Conservation (phyloP, 192 early-diverging fungal genomes). For the Spizellomyces punctatus region DNA sequence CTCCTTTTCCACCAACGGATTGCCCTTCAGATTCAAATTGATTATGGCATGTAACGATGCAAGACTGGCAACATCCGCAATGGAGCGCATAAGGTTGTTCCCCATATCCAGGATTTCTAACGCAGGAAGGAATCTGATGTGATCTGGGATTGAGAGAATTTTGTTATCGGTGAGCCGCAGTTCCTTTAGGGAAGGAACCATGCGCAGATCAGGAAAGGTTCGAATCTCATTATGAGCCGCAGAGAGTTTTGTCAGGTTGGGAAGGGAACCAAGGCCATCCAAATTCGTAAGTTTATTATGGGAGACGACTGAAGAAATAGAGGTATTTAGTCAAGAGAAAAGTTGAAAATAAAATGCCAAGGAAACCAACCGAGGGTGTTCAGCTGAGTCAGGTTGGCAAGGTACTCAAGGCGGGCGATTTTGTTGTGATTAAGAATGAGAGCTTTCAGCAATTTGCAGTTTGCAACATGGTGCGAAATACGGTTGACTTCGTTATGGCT, state of each 20-base stretch:
- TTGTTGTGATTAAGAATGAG: slow-evolving; percentile 79
- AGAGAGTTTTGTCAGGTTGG: slow-evolving; percentile 74
- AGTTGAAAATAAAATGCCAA: too few species aligned
- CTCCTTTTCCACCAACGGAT: slow-evolving; percentile 50
- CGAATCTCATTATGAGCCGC: slow-evolving; percentile 72
- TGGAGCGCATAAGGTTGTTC: slow-evolving; percentile 58
- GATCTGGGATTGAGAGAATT: slow-evolving; percentile 61
- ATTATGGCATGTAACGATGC: slow-evolving; percentile 53
- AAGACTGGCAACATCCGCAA: slow-evolving; percentile 56
- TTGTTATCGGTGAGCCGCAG: slow-evolving; percentile 78
- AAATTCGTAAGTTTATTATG: slow-evolving; percentile 71
- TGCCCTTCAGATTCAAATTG: slow-evolving; percentile 75
- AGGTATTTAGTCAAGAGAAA: too few species aligned
- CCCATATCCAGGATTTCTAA: slow-evolving; percentile 78
- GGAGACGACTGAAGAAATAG: slow-evolving; percentile 62
- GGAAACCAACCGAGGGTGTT: slow-evolving; percentile 64
- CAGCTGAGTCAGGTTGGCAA: slow-evolving; percentile 57
- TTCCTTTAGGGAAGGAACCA: slow-evolving; percentile 60
- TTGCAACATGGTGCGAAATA: slow-evolving; percentile 60
- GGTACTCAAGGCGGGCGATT: slow-evolving; percentile 66
- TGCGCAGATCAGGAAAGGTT: slow-evolving; percentile 66
- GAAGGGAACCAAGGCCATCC: slow-evolving; percentile 56
- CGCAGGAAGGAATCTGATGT: slow-evolving; percentile 40
- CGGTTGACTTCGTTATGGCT: slow-evolving; percentile 64
- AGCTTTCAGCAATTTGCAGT: slow-evolving; percentile 69